These are phyloP conservation scores for Neofusicoccum parvum DNA, from an alignment of 2,329 filamentous ascomycete genomes.

Conservation along the genomic window DNA sequence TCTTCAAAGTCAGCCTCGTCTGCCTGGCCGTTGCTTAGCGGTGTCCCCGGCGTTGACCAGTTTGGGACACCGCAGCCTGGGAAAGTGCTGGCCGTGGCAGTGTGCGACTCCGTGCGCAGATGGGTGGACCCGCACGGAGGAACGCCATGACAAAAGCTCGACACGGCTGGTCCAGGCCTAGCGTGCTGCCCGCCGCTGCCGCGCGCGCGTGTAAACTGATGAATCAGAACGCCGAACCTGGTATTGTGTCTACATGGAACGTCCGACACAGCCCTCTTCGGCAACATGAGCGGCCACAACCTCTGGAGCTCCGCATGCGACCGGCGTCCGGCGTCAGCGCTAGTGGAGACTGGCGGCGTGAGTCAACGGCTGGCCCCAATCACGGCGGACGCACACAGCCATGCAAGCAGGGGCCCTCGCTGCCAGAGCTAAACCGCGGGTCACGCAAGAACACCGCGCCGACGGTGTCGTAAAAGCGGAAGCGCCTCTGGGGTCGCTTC, in stretches of 20 bases:
- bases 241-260: no score
- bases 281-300: neutral
- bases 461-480: slow-evolving; percentile 9
- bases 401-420: neutral
- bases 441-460: neutral
- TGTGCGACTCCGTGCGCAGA: neutral
- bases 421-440: no score
- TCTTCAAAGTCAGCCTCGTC: neutral
- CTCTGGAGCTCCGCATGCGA: neutral
- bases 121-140: neutral
- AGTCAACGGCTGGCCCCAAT: neutral
- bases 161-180: no score
- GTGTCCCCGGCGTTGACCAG: neutral
- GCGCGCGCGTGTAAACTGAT: no score
- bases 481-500: neutral
- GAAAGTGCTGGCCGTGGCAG: neutral
- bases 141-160: no score
- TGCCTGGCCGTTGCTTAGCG: neutral
- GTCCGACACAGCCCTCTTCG: no score
- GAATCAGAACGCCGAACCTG: no score
- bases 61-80: neutral
- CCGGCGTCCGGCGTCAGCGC: neutral
- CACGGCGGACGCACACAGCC: neutral
- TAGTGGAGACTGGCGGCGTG: neutral
- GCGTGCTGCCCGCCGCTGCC: no score